Conservation (phyloP, 2,329 filamentous ascomycete species). For the Clarireedia homoeocarpa region DNA sequence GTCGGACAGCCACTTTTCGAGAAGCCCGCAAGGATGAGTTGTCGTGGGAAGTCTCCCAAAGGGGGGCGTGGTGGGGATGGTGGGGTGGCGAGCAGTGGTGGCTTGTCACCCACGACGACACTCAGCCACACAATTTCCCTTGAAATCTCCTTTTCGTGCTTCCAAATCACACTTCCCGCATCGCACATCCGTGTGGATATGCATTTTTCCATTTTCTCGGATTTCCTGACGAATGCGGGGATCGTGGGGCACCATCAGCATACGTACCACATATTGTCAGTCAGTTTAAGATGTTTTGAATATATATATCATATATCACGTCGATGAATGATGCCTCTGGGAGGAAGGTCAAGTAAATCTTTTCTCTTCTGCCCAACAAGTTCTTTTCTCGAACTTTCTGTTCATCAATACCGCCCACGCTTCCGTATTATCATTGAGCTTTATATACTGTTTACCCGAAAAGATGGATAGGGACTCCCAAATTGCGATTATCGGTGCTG, state of each 20-base stretch:
- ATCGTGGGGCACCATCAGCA: constrained; percentile 1
- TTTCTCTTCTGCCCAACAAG: too few species aligned
- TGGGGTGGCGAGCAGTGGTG: too few species aligned
- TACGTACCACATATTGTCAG: neutral
- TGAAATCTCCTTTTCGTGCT: neutral
- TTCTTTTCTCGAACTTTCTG: too few species aligned
- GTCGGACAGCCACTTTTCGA: too few species aligned
- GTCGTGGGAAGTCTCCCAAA: too few species aligned
- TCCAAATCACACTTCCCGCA: neutral
- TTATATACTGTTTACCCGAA: neutral
- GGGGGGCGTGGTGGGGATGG: too few species aligned
- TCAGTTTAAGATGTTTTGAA: neutral
- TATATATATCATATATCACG: neutral
- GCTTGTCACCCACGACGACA: too few species aligned
- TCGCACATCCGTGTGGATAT: constrained; percentile 1
- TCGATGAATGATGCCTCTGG: neutral
- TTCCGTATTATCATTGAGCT: neutral
- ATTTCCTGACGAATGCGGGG: neutral
- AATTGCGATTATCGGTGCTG: constrained; percentile 41
- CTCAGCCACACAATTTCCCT: too few species aligned
- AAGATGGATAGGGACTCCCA: constrained; percentile 12
- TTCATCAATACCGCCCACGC: too few species aligned
- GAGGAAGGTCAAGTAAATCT: too few species aligned
- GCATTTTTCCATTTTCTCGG: neutral
- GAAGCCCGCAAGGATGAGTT: too few species aligned